Conservation (phyloP, 495 filamentous ascomycete species). For the Neurospora hispaniola region DNA sequence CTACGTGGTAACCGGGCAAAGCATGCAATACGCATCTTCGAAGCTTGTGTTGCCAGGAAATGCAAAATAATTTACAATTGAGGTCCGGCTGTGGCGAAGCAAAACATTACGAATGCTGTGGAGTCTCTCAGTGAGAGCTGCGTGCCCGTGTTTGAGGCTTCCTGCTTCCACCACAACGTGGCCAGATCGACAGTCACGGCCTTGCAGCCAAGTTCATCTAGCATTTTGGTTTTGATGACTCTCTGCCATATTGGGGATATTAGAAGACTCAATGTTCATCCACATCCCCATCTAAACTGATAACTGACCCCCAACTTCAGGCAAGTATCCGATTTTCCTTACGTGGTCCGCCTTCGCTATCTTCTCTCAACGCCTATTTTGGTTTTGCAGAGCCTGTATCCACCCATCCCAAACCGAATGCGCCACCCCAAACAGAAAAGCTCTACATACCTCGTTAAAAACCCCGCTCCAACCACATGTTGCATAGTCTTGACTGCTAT, state of each 20-base stretch:
- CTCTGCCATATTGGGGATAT: background rate
- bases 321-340: background rate
- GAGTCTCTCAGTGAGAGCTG: background rate
- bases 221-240: background rate
- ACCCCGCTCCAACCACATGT: background rate
- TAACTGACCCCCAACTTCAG: background rate
- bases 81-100: background rate
- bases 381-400: background rate
- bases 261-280: background rate
- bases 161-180: background rate
- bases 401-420: background rate
- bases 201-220: background rate
- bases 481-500: background rate
- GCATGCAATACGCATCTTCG: background rate
- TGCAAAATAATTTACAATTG: background rate
- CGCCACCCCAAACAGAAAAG: background rate
- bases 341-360: background rate
- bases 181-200: background rate
- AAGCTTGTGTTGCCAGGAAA: background rate
- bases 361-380: background rate
- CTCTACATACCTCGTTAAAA: background rate
- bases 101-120: background rate
- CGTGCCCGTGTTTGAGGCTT: background rate
- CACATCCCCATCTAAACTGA: background rate
- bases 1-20: background rate